Base-by-base conservation (phyloP, 2,329 filamentous ascomycete genomes). In the Tolypocladium cylindrosporum region DNA sequence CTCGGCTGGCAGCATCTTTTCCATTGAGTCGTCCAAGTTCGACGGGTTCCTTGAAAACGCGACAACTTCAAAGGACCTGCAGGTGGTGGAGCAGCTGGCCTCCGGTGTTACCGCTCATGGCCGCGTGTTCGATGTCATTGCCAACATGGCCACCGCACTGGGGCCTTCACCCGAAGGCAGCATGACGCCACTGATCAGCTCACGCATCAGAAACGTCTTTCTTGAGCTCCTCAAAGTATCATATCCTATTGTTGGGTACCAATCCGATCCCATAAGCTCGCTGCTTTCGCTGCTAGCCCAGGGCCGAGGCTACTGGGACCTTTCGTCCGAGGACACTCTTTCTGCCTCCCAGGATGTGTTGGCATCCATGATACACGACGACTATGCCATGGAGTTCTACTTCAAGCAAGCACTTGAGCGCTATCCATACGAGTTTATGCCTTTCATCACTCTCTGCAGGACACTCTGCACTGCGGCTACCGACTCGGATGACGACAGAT, bases 381-480 rank as follows among this genome's bases (percentile, higher is more conserved):
- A 73, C 11, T 64, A 67, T 48, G 67, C 91, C 21, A 77, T 88
- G 66, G 77, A 77, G 27, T 76, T 74, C 55, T 84, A 80, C 61
- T 83, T 96, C 39, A 77, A 82, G 55, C 82, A 89, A 68, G 85
- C 92, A 8, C 80, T 87, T 50, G 81, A 83, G 60, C 86, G 93
- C 57, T 97, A 91, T 68, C 93, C 93, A 0, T 93, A 90, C 70
- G 93, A 97, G 72, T 86, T 90, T 53, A 72, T 86, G 3, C 91
- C 92, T 0, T 90, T 96, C 65, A 74, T 95, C 60, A 84, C 82
- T 56, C 75, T 95, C 43, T 88, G 85, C 67, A 85, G 85, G 57
- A 83, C 81, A 43, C 74, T 96, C 19, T 81, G 67, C 41, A 74
- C 71, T 48, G 69, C 72, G 13, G 66, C 68, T 2, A 67, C 64